Base-by-base conservation (phyloP, 225 moss, liverwort and hornwort genomes). In the Physcomitrellopsis africana region DNA sequence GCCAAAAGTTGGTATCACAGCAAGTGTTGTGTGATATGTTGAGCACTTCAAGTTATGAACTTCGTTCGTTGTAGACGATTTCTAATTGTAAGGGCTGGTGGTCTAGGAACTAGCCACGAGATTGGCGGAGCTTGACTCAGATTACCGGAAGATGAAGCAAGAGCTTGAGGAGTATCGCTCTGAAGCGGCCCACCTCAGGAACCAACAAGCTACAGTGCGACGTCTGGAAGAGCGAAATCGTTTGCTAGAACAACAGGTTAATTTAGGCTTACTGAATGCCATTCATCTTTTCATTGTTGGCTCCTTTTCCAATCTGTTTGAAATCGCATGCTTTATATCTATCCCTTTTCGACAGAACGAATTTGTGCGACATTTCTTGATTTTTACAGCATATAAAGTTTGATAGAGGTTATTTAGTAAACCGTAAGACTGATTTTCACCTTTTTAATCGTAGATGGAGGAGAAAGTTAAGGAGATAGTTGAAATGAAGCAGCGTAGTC, bases 401-500 rank as follows among this genome's bases (percentile, higher is more conserved):
- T 62, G 51, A 37, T 37, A 37, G 32, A 55, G 1, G 54, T 0
- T 17, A 13, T 55, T 19, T 17, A 0, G 0, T 53, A 62, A 70
- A 64, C 45, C 57, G 61, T 75, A 60, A 26, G 22, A 9, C 51
- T 44, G 22, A 51, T 19, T 51, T 55, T 6, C 43, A 10, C 58
- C 15, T 53, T 58, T 79, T 51, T 23, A 17, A 70, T 24, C 9
- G 7, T 83, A 96, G 94, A 96, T 96, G 96, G 94, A 94, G 88
- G 96, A 96, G 87, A 96, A 96, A 77, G 96, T 96, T 72, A 96
- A 96, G 76, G 96, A 94, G 86, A 92, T 91, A 41, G 91, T 94
- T 73, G 96, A 96, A 79, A 91, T 94, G 89, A 96, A 96, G 79
- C 91, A 94, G 55, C 85, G 91, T 69, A 94, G 87, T 76, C 77